Conservation (phyloP, 1,284 basidiomycete genomes). For the Coniferiporia weirii region DNA sequence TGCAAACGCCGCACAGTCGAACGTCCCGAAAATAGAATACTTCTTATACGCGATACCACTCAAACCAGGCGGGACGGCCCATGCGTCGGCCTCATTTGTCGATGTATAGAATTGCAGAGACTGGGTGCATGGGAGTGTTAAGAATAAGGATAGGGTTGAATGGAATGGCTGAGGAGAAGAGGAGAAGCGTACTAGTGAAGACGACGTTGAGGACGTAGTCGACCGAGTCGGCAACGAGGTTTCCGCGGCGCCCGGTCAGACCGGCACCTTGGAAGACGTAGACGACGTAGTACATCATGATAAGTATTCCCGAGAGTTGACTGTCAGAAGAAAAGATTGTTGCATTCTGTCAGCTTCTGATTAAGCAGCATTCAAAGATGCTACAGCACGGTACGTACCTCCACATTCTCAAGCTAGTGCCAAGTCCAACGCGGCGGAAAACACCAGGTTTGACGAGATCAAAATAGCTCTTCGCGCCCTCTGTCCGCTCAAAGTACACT, state of each 20-base stretch:
- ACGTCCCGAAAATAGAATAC: slow-evolving; percentile 70
- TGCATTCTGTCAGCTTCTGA: slow-evolving; percentile 33
- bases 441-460: slow-evolving; percentile 62
- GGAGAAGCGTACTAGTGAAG: slow-evolving; percentile 39
- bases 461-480: slow-evolving; percentile 66
- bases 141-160: too few species aligned
- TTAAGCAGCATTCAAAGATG: slow-evolving; percentile 65
- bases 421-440: slow-evolving; percentile 53
- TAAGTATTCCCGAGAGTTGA: neutral
- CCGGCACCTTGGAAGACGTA: slow-evolving; percentile 77
- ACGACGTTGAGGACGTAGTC: slow-evolving; percentile 75
- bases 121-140: slow-evolving; percentile 12
- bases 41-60: slow-evolving; percentile 37
- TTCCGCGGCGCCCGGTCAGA: slow-evolving; percentile 61
- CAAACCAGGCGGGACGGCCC: slow-evolving; percentile 51
- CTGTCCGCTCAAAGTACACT: slow-evolving; percentile 62
- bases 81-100: slow-evolving; percentile 76
- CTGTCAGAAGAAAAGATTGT: neutral
- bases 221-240: slow-evolving; percentile 72
- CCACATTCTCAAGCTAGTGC: slow-evolving; percentile 59
- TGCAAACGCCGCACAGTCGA: slow-evolving; percentile 67
- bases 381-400: slow-evolving; percentile 47
- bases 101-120: slow-evolving; percentile 73
- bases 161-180: neutral
- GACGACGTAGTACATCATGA: neutral